Conservation (phyloP, 768 basidiomycete genomes). For the Strobilomyces dryophilus region DNA sequence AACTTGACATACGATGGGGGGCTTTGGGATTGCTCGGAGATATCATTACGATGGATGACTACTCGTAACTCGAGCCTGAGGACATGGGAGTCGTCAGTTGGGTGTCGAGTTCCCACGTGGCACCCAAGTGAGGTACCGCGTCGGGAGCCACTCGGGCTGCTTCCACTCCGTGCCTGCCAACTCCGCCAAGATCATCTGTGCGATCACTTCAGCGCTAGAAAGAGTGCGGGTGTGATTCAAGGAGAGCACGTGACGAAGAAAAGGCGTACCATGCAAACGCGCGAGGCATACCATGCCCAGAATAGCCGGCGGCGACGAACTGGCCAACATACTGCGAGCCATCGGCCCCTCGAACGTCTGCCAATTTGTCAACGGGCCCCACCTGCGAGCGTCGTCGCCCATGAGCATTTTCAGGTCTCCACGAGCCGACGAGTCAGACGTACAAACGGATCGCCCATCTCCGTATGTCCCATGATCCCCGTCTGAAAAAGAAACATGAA, state of each 20-base stretch:
- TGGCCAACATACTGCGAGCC: conserved; percentile 45
- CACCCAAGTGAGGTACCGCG: conserved; percentile 43
- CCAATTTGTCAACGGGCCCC: conserved; percentile 47
- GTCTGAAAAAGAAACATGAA: conserved; percentile 41
- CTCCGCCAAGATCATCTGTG: conserved; percentile 53
- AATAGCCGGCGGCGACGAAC: conserved; percentile 68
- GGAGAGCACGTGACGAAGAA: not conserved
- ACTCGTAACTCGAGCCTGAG: not conserved
- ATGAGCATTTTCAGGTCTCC: not conserved
- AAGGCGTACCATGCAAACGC: conserved; percentile 57
- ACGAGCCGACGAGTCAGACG: conserved; percentile 15
- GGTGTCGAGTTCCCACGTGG: not conserved
- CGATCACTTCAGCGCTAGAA: conserved; percentile 57
- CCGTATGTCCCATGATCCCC: conserved; percentile 79
- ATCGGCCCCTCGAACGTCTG: conserved; percentile 12
- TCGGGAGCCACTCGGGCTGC: conserved; percentile 60
- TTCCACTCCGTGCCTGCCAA: conserved; percentile 43
- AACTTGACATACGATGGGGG: no score
- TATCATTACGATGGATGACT: not conserved
- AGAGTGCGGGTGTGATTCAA: not conserved
- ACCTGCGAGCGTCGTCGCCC: conserved; percentile 38
- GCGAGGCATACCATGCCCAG: conserved; percentile 80
- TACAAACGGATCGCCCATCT: conserved; percentile 62
- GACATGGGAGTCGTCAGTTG: not conserved
- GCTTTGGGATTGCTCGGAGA: not conserved